Percentiles rank a stretch among this genome's conserved stretches.
Conservation (phyloP, 1,284 basidiomycete species). For the Fomitopsis palustris region DNA sequence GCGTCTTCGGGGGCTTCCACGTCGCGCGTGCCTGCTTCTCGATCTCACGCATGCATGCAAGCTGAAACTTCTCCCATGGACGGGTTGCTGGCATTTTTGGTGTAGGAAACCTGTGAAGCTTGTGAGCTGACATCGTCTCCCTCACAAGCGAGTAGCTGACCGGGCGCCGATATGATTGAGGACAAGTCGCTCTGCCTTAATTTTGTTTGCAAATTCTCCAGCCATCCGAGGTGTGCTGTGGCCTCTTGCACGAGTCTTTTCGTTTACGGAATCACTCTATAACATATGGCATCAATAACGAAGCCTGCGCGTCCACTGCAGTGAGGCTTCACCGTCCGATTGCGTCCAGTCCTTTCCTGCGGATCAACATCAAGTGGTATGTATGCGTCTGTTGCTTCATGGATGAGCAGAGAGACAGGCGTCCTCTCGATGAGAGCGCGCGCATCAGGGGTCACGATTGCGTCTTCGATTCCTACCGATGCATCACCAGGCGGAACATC, state of each 20-base stretch:
- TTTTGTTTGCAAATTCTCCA: constrained; percentile 68
- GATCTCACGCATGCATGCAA: constrained; percentile 56
- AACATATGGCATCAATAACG: neutral
- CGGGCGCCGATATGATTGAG: constrained; percentile 83
- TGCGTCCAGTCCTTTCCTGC: constrained; percentile 33
- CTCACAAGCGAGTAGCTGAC: constrained; percentile 32
- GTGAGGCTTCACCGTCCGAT: constrained; percentile 29
- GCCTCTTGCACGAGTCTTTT: constrained; percentile 62
- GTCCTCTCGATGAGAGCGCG: neutral
- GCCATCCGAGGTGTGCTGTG: constrained; percentile 86
- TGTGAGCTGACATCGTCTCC: constrained; percentile 8
- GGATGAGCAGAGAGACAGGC: constrained; percentile 49
- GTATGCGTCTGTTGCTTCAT: constrained; percentile 85
- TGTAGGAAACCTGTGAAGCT: constrained; percentile 33
- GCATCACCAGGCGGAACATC: neutral
- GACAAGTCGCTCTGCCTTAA: constrained; percentile 65
- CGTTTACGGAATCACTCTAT: constrained; percentile 41
- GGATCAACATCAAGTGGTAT: constrained; percentile 58
- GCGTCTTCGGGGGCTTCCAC: constrained; percentile 42
- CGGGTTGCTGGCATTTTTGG: constrained; percentile 34
- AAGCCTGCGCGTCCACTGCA: neutral
- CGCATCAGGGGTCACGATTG: neutral
- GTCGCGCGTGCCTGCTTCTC: constrained; percentile 59
- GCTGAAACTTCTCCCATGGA: constrained; percentile 33
- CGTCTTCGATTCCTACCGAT: neutral